These are phyloP conservation scores for Cladosporium halotolerans DNA, from an alignment of 2,329 filamentous ascomycete species.

Conservation along the genomic window DNA sequence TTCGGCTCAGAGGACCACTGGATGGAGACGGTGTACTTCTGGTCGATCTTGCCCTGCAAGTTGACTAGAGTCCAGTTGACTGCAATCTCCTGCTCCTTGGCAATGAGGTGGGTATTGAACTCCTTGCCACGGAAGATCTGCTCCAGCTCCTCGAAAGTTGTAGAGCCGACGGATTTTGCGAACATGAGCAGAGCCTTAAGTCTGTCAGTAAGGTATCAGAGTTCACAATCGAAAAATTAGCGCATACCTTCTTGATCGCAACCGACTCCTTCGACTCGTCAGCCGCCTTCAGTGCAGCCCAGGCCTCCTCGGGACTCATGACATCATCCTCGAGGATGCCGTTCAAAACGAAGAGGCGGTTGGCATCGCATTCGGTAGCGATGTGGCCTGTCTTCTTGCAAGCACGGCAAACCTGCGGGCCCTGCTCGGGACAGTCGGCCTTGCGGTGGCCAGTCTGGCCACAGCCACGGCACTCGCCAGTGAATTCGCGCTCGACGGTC, in stretches of 20 bases:
- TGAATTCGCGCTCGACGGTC: slow-evolving; percentile 45
- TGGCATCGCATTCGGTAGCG: slow-evolving; percentile 53
- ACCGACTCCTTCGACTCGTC: slow-evolving; percentile 53
- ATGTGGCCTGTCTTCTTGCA: slow-evolving; percentile 43
- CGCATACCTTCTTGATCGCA: slow-evolving; percentile 51
- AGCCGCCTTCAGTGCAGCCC: slow-evolving; percentile 50
- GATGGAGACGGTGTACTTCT: slow-evolving; percentile 46
- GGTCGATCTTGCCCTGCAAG: slow-evolving; percentile 56
- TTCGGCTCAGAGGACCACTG: slow-evolving; percentile 43
- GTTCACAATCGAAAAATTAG: slow-evolving; percentile 12
- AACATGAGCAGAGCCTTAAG: slow-evolving; percentile 43
- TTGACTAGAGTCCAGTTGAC: slow-evolving; percentile 64
- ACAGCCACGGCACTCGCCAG: slow-evolving; percentile 56
- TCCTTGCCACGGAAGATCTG: slow-evolving; percentile 49
- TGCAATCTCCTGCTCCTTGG: slow-evolving; percentile 49
- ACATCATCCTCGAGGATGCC: slow-evolving; percentile 32
- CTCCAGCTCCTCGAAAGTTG: slow-evolving; percentile 58
- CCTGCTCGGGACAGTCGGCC: slow-evolving; percentile 57
- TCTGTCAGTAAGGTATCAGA: background rate
- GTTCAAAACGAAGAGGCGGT: slow-evolving; percentile 53
- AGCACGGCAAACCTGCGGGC: slow-evolving; percentile 52
- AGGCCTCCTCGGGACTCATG: slow-evolving; percentile 48
- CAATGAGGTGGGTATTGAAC: slow-evolving; percentile 57
- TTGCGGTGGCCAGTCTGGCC: slow-evolving; percentile 49
- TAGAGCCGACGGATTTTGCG: slow-evolving; percentile 52